A percentile compares a stretch with the other conserved stretches of the same genome.
Conservation (phyloP, 768 basidiomycete species). For the Rhodotorula babjevae region DNA sequence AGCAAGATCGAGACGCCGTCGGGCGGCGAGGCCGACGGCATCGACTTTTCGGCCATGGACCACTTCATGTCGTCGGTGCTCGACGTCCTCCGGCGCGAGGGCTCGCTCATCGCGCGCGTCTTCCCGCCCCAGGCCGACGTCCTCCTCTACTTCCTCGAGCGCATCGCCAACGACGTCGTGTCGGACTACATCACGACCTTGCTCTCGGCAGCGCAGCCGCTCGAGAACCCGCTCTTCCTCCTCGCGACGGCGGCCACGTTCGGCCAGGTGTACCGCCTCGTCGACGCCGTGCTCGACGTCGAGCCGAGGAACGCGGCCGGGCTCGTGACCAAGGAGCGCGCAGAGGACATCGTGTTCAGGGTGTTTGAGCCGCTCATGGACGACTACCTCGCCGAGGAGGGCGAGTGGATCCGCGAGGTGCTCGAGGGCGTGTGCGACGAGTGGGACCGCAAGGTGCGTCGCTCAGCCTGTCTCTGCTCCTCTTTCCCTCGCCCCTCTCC, state of each 20-base stretch:
- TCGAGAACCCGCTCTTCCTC: constrained; percentile 67
- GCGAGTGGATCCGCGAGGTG: constrained; percentile 68
- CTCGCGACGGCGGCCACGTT: constrained; percentile 86
- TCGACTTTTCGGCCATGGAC: constrained; percentile 93
- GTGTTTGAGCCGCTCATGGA: constrained; percentile 98
- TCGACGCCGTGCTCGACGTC: constrained; percentile 66
- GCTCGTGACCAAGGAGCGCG: constrained; percentile 54
- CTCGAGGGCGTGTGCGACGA: constrained; percentile 69
- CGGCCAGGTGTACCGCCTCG: constrained; percentile 78
- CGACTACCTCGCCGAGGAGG: constrained; percentile 92
- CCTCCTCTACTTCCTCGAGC: constrained; percentile 72
- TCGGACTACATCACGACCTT: constrained; percentile 79
- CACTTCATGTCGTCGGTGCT: constrained; percentile 71
- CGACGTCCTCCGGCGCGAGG: constrained; percentile 64
- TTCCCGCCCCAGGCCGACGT: constrained; percentile 79
- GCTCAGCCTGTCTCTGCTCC: constrained; percentile 27
- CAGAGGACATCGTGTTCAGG: constrained; percentile 78
- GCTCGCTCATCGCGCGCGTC: constrained; percentile 71
- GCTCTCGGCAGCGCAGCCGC: constrained; percentile 68
- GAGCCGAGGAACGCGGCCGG: constrained; percentile 47
- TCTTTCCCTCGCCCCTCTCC: neutral
- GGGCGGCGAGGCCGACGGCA: constrained; percentile 48
- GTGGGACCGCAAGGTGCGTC: constrained; percentile 70
- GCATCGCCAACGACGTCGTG: constrained; percentile 73
- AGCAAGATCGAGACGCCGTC: constrained; percentile 45